Percentiles rank a stretch among this genome's conserved stretches.
phyloP scores from a whole-genome alignment of 345 rosid species.

The Bruguiera sexangula region DNA sequence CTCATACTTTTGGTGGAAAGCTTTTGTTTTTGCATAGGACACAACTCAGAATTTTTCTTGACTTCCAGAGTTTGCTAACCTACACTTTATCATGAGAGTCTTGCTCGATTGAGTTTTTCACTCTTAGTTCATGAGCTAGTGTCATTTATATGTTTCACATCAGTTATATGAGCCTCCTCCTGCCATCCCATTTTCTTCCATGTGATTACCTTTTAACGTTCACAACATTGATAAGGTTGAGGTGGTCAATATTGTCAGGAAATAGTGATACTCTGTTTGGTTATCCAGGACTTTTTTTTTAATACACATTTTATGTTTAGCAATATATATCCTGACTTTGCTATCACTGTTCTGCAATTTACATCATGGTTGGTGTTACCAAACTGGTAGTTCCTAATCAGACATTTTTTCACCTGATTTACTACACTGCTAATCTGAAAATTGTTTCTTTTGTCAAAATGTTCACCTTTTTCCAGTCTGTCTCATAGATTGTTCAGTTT shows the following conservation, averaged over 20 bases:
- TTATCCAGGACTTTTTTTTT: not conserved
- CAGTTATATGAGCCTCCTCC: not conserved
- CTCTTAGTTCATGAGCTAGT: not conserved
- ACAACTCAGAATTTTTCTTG: not conserved
- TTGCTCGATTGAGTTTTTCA: not conserved
- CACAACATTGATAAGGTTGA: not conserved
- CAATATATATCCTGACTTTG: not conserved
- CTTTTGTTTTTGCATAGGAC: too few species aligned
- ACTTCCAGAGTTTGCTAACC: too few species aligned
- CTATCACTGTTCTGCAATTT: not conserved
- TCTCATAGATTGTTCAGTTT: not conserved
- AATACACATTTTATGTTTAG: not conserved
- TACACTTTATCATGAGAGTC: not conserved
- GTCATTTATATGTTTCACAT: not conserved
- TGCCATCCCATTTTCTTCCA: not conserved
- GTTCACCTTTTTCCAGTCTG: not conserved
- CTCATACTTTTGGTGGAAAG: too few species aligned
- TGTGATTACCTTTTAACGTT: not conserved
- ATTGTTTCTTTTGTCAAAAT: not conserved
- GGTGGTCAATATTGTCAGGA: not conserved
- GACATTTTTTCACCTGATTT: not conserved
- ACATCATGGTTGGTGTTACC: not conserved
- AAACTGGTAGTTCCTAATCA: not conserved
- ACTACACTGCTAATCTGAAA: not conserved
- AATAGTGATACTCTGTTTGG: not conserved